Conservation (phyloP, 2,329 filamentous ascomycete species). For the Cephalotrichum gorgonifer region DNA sequence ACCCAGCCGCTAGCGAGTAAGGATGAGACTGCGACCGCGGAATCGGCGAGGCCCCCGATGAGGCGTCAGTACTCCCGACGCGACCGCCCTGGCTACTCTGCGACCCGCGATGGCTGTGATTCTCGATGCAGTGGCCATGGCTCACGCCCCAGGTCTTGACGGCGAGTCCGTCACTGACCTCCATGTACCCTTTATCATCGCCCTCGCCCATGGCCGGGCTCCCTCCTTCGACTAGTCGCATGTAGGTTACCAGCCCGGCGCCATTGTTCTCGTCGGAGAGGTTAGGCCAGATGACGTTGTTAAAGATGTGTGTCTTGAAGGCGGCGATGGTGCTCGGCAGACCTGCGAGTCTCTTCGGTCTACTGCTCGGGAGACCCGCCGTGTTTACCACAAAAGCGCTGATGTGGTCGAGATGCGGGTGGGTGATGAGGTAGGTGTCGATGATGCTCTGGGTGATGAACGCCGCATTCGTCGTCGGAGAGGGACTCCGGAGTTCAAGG, state of each 20-base stretch:
- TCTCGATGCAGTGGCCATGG: constrained; percentile 80
- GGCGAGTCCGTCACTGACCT: constrained; percentile 80
- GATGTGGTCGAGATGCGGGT: constrained; percentile 94
- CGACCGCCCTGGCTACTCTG: constrained; percentile 35
- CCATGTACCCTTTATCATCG: constrained; percentile 71
- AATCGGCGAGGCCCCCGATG: constrained; percentile 19
- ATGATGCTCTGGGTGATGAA: constrained; percentile 71
- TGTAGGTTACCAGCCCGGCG: constrained; percentile 83
- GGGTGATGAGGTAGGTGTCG: constrained; percentile 84
- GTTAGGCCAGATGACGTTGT: constrained; percentile 97
- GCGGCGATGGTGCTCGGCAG: constrained; percentile 83
- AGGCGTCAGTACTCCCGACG: constrained; percentile 37
- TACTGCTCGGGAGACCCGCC: constrained; percentile 67
- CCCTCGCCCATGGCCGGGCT: constrained; percentile 76
- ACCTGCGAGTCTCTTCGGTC: constrained; percentile 77
- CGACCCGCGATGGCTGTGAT: constrained; percentile 52
- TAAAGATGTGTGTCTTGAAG: constrained; percentile 91
- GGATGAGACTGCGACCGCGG: constrained; percentile 6
- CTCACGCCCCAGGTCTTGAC: constrained; percentile 81
- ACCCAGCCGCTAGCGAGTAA: background rate
- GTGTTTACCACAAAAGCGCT: constrained; percentile 90
- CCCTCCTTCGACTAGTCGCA: constrained; percentile 79
- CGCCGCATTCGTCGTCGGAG: constrained; percentile 66
- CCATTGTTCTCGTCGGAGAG: constrained; percentile 93
- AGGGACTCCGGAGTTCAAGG: constrained; percentile 56